Conservation (phyloP, 2,329 filamentous ascomycete genomes). For the Akanthomyces dipterigenus region DNA sequence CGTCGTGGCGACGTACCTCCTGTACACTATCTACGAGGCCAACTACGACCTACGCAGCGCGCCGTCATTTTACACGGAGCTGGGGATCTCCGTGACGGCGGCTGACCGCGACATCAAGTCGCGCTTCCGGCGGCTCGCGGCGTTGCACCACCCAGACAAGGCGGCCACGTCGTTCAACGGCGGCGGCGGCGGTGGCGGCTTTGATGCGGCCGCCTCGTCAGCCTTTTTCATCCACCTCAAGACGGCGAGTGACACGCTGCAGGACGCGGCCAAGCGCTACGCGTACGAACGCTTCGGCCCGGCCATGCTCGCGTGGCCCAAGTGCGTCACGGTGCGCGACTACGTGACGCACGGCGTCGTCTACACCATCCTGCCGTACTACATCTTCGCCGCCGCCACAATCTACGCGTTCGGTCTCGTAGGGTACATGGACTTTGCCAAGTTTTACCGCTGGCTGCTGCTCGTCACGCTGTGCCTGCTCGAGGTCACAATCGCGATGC, state of each 20-base stretch:
- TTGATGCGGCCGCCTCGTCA: conserved; percentile 24
- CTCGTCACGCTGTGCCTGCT: conserved; percentile 47
- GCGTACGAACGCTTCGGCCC: conserved; percentile 88
- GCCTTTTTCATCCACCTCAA: conserved; percentile 74
- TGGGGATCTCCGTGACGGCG: conserved; percentile 63
- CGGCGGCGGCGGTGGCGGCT: conserved; percentile 25
- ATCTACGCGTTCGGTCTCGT: conserved; percentile 57
- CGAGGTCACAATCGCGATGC: conserved; percentile 50
- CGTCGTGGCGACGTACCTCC: conserved; percentile 76
- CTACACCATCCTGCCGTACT: conserved; percentile 54
- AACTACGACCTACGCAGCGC: conserved; percentile 68
- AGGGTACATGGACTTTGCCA: conserved; percentile 61
- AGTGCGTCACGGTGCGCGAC: conserved; percentile 63
- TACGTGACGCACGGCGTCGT: conserved; percentile 61
- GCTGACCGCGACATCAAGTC: conserved; percentile 74
- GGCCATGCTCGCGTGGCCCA: conserved; percentile 57
- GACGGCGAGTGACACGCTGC: conserved; percentile 72
- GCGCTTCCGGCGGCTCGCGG: conserved; percentile 71
- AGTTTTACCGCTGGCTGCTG: conserved; percentile 59
- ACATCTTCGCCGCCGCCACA: conserved; percentile 47
- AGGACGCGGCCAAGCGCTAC: conserved; percentile 70
- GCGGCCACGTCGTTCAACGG: conserved; percentile 24
- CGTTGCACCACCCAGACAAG: conserved; percentile 81
- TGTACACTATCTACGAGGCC: conserved; percentile 89
- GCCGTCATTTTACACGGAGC: conserved; percentile 72